These are phyloP conservation scores for Pseudonectria foliicola DNA, from an alignment of 2,329 filamentous ascomycete genomes.

Conservation along the genomic window DNA sequence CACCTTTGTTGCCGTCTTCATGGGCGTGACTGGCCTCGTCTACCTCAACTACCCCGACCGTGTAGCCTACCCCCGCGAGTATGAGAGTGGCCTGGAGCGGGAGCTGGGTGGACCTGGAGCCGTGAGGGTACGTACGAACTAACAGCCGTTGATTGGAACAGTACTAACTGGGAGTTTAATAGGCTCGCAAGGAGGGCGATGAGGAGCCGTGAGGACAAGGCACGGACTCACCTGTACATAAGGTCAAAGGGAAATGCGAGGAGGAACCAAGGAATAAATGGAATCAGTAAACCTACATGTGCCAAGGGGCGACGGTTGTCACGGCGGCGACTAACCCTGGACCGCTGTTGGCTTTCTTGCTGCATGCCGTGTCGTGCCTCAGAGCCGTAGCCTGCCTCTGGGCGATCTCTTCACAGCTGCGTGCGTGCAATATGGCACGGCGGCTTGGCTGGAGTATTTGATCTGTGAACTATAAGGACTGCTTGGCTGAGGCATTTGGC, in stretches of 20 bases:
- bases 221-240: conserved; percentile 30
- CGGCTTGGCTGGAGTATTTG: too few species aligned
- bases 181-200: conserved; percentile 51
- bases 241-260: conserved; percentile 3
- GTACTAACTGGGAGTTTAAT: conserved; percentile 16
- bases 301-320: too few species aligned
- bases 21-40: conserved; percentile 61
- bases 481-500: too few species aligned
- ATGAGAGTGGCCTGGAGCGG: conserved; percentile 63
- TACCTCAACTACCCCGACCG: conserved; percentile 66
- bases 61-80: conserved; percentile 61
- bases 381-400: too few species aligned
- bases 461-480: too few species aligned
- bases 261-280: conserved; percentile 16
- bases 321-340: too few species aligned
- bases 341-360: too few species aligned
- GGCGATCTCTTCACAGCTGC: background rate
- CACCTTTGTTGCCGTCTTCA: conserved; percentile 55
- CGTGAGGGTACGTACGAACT: conserved; percentile 49
- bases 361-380: too few species aligned
- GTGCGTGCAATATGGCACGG: too few species aligned
- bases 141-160: background rate
- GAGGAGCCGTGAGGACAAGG: conserved; percentile 37
- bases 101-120: conserved; percentile 68
- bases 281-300: conserved; percentile 2